These are phyloP conservation scores for Wickerhamiella lipophila DNA, from an alignment of 805 yeast genomes.

Conservation along the genomic window DNA sequence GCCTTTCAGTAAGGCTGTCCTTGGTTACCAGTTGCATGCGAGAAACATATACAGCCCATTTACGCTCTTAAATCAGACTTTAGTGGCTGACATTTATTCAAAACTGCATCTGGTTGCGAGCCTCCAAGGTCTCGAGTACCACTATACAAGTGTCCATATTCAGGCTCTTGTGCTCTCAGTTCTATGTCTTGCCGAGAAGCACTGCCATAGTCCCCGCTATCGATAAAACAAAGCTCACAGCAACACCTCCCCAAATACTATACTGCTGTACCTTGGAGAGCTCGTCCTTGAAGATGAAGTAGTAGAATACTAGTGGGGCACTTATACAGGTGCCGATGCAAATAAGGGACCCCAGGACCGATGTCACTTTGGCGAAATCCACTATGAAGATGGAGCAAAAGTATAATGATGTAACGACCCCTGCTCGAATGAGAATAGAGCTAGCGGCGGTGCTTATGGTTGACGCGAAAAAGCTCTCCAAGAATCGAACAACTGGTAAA, in stretches of 20 bases:
- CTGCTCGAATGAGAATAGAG: slow-evolving; percentile 39
- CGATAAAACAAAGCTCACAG: neutral
- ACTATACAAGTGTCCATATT: too few species aligned
- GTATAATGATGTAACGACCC: slow-evolving; percentile 34
- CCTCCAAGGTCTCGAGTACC: too few species aligned
- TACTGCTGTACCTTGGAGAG: slow-evolving; percentile 27
- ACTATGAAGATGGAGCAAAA: slow-evolving; percentile 53
- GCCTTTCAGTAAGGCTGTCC: too few species aligned
- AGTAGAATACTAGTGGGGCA: slow-evolving; percentile 62
- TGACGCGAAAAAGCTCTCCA: neutral
- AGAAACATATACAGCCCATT: too few species aligned
- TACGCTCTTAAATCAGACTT: too few species aligned
- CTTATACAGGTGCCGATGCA: slow-evolving; percentile 72
- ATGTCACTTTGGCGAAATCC: slow-evolving; percentile 68
- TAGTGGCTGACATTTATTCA: too few species aligned
- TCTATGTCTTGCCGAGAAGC: neutral
- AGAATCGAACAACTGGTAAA: slow-evolving; percentile 57
- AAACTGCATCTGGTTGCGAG: too few species aligned
- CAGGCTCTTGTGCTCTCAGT: neutral
- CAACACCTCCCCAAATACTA: neutral
- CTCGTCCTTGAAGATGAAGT: slow-evolving; percentile 30
- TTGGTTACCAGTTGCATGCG: too few species aligned
- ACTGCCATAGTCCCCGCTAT: slow-evolving; percentile 3
- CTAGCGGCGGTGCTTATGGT: slow-evolving; percentile 42
- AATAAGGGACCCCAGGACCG: slow-evolving; percentile 67